These are phyloP conservation scores for Rhododendron kiyosumense DNA, from an alignment of 148 eudicot species.

Conservation along the genomic window DNA sequence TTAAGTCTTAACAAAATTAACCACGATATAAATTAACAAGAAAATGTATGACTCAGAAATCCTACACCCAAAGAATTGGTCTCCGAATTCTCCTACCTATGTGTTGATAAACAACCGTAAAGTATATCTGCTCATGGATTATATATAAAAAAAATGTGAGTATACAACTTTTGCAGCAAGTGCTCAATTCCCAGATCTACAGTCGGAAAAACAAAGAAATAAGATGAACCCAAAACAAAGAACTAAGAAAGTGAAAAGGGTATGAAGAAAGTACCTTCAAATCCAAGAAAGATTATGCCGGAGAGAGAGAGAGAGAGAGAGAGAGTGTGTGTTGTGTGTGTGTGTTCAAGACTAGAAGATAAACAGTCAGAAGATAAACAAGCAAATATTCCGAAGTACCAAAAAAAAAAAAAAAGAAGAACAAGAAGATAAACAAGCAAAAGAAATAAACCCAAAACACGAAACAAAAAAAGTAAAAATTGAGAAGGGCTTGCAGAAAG, in stretches of 20 bases:
- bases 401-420: no score
- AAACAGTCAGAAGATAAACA: neutral
- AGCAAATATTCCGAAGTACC: neutral
- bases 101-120: neutral
- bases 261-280: neutral
- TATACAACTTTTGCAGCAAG: neutral
- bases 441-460: neutral
- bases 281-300: neutral
- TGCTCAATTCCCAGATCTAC: neutral
- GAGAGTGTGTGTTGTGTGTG: neutral
- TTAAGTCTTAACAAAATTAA: neutral
- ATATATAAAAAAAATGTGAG: neutral
- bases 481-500: neutral
- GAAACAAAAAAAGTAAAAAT: neutral
- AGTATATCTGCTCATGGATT: neutral
- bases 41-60: neutral
- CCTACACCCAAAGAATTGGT: neutral
- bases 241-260: neutral
- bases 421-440: neutral
- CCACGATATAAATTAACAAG: neutral
- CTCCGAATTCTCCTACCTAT: neutral
- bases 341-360: neutral
- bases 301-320: neutral
- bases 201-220: neutral
- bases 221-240: neutral